Conservation (phyloP, 2,329 filamentous ascomycete genomes). For the Madurella mycetomatis region DNA sequence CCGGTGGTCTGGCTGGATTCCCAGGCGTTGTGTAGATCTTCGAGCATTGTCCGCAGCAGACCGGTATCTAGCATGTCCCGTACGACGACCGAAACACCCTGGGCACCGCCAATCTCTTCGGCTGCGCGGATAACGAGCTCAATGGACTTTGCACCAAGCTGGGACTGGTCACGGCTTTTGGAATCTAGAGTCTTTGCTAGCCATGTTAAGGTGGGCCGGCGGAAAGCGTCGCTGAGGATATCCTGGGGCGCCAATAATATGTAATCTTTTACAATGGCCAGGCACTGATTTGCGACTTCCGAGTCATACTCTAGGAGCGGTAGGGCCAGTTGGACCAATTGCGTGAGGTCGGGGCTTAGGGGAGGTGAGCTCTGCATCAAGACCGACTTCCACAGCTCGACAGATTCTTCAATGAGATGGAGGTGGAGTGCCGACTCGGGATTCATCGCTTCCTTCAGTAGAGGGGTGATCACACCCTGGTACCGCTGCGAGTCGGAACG, state of each 20-base stretch:
- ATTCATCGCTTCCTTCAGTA: constrained; percentile 75
- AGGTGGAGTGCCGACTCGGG: constrained; percentile 69
- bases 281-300: constrained; percentile 56
- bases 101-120: constrained; percentile 55
- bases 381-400: constrained; percentile 83
- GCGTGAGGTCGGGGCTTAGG: constrained; percentile 56
- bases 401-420: constrained; percentile 84
- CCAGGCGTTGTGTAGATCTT: constrained; percentile 63
- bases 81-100: constrained; percentile 59
- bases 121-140: constrained; percentile 63
- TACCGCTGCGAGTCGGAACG: constrained; percentile 72
- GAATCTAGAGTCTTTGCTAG: constrained; percentile 48
- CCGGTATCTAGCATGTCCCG: constrained; percentile 61
- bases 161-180: constrained; percentile 54
- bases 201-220: constrained; percentile 45
- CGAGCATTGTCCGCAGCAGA: constrained; percentile 60
- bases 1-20: constrained; percentile 77
- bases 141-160: constrained; percentile 55
- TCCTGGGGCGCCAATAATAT: constrained; percentile 65
- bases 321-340: constrained; percentile 59
- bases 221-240: constrained; percentile 55
- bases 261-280: constrained; percentile 66
- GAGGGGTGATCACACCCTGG: constrained; percentile 72
- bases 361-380: constrained; percentile 61
- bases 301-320: constrained; percentile 63